phyloP scores from a whole-genome alignment of 2,329 filamentous ascomycete genomes.

The Lecanicillium sp. region DNA sequence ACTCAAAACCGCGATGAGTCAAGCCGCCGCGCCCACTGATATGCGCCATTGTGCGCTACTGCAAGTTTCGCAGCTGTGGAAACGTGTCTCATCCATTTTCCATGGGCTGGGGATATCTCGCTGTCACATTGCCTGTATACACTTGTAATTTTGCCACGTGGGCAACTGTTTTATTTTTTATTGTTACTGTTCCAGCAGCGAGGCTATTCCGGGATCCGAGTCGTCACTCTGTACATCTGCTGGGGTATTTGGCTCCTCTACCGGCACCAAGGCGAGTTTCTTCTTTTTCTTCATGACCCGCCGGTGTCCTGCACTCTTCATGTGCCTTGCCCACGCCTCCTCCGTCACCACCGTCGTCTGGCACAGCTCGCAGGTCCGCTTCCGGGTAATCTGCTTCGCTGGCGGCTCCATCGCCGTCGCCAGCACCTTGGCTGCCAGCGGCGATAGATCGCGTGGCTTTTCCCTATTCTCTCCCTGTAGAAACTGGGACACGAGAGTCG shows the following conservation, averaged over 20 bases:
- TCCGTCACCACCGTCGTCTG: constrained; percentile 55
- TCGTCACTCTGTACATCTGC: not conserved
- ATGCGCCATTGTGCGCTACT: too few species aligned
- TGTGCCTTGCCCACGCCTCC: constrained; percentile 37
- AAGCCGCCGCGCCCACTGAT: too few species aligned
- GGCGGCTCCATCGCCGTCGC: constrained; percentile 40
- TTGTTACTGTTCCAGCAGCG: not conserved
- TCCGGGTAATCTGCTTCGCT: constrained; percentile 46
- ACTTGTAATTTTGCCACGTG: too few species aligned
- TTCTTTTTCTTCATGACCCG: constrained; percentile 30
- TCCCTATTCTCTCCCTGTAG: constrained; percentile 52
- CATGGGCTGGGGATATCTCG: too few species aligned
- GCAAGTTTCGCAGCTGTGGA: too few species aligned
- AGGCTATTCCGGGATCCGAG: not conserved
- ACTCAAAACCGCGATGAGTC: too few species aligned
- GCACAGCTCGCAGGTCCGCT: constrained; percentile 68
- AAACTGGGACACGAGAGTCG: constrained; percentile 56
- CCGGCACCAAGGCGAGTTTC: constrained; percentile 30
- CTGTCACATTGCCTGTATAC: too few species aligned
- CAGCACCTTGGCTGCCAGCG: constrained; percentile 48
- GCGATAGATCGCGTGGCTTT: constrained; percentile 41
- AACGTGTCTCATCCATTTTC: too few species aligned
- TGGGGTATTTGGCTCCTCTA: constrained; percentile 5
- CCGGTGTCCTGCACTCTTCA: constrained; percentile 32
- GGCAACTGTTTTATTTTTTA: too few species aligned